Evolutionary conservation across 257 asterid genomes (phyloP).

Genomic region (Penstemon davidsonii): DNA sequence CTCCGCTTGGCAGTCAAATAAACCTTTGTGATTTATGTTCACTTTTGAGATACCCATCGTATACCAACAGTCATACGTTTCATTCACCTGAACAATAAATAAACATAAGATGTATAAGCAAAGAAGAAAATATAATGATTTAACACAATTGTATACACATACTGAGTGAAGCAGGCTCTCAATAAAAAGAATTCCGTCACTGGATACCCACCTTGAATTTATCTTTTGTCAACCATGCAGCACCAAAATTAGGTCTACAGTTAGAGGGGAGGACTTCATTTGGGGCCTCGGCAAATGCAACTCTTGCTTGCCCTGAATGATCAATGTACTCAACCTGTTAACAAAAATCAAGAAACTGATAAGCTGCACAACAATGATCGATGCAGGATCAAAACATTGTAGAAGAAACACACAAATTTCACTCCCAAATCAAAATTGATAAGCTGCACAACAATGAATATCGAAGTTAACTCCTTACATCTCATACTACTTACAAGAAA

Average conservation of each 20-base stretch:
- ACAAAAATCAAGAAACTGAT: not conserved
- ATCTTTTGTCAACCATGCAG: conserved; percentile 92
- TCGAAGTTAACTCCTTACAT: not conserved
- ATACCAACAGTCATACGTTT: conserved; percentile 90
- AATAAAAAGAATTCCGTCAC: conserved; percentile 8
- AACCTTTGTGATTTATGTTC: conserved; percentile 63
- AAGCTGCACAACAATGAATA: not conserved
- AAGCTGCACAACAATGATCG: not conserved
- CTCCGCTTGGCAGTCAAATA: conserved; percentile 78
- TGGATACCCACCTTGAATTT: conserved; percentile 62
- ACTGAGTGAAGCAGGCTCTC: not conserved
- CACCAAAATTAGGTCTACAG: conserved; percentile 88
- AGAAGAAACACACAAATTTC: not conserved
- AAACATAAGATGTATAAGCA: conserved; percentile 18
- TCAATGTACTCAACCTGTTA: conserved; percentile 82
- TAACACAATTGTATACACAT: not conserved
- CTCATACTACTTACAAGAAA: not conserved
- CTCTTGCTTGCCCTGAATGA: conserved; percentile 78
- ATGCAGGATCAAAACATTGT: too few relatives aligned
- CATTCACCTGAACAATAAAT: conserved; percentile 71
- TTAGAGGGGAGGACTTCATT: conserved; percentile 85
- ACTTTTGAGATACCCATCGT: conserved; percentile 75
- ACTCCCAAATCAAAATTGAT: not conserved
- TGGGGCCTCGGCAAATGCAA: conserved; percentile 92
- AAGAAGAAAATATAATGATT: conserved; percentile 11